Conservation (phyloP, 441 rosid genomes). For the Croton setiger region DNA sequence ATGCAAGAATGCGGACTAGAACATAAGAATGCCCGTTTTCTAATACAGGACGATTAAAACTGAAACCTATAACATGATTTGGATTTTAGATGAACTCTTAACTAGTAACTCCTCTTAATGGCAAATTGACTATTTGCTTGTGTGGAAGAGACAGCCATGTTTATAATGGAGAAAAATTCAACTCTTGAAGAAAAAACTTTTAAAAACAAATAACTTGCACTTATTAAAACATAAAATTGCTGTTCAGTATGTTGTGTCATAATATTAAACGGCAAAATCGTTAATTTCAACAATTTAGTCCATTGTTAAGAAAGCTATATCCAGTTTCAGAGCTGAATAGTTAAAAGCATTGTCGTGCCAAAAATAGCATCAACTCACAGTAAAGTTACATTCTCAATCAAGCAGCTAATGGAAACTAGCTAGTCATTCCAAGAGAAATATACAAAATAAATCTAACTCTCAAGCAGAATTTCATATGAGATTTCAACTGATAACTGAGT, state of each 20-base stretch:
- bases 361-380: not conserved
- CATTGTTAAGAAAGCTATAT: not conserved
- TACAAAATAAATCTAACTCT: slow-evolving; percentile 2
- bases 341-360: not conserved
- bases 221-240: not conserved
- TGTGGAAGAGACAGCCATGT: not conserved
- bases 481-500: not conserved
- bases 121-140: not conserved
- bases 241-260: too few species aligned
- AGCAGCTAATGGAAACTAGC: not conserved
- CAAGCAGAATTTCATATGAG: not conserved
- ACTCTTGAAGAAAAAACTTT: not conserved
- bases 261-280: not conserved
- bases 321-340: not conserved
- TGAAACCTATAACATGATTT: not conserved
- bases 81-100: not conserved
- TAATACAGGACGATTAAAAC: not conserved
- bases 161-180: not conserved
- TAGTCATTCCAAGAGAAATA: not conserved
- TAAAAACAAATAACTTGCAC: not conserved
- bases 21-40: not conserved
- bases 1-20: not conserved
- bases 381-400: not conserved
- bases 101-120: not conserved
- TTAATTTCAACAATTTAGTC: not conserved